Evolutionary conservation across 257 asterid species (phyloP), one percentile per base, ranked within the genome.

Genomic region (Prunella vulgaris): DNA sequence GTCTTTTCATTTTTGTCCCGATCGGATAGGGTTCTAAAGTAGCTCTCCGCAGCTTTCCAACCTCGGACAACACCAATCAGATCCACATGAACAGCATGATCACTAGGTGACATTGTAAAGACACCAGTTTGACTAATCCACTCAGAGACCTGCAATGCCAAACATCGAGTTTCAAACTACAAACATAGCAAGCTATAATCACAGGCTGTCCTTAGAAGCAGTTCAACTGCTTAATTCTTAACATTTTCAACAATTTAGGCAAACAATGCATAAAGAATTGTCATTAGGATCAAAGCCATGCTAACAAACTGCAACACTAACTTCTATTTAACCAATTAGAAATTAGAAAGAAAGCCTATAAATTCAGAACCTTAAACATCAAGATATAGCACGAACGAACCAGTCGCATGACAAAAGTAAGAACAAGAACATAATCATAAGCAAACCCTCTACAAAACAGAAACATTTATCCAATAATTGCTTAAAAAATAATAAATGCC

Each of bases 31-130:
- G 38, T 68, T 35, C 33, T 58, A 33, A 84, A 87, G 76, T 76
- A 84, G 79, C 66, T 48, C 69, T 87, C 88, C 1, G 90, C 87
- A 52, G 84, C 88, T 65, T 76, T 64, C 60, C 77, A 74, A 28
- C 93, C 93, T 40, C 35, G 80, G 33, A 83, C 87, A 17, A 79
- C 82, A 18, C 90, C 85, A 62, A 85, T 62, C 62, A 83, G 85
- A 85, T 87, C 90, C 82, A 87, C 69, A 67, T 83, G 93, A 77
- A 85, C 83, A n/a, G 90, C 93, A 76, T 54, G 58, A 75, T 81
- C 93, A 49, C 83, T 68, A 0, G 87, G 73, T 3, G 75, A 81
- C 75, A 83, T 74, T 42, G 75, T 30, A 37, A 38, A 74, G 5
- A 75, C 75, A 64, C 66, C 58, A 20, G 70, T 74, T 21, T 40